phyloP scores from a whole-genome alignment of 2,329 filamentous ascomycete genomes.

The Cladosporium velox region DNA sequence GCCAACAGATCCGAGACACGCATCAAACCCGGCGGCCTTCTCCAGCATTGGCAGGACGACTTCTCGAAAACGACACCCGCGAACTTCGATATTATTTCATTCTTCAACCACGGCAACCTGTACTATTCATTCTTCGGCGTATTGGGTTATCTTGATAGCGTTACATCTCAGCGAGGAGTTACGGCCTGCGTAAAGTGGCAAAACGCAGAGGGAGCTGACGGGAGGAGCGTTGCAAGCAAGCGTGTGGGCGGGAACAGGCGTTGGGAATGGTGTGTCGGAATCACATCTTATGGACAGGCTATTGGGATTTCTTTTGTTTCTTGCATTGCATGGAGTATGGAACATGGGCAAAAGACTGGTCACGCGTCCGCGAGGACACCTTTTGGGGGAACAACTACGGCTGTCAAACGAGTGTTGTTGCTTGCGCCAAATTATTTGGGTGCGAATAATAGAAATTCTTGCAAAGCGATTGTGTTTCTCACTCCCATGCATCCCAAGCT shows the following conservation, averaged over 20 bases:
- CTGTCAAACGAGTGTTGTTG: neutral
- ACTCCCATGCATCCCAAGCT: neutral
- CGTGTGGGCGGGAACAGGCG: neutral
- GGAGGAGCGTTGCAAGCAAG: neutral
- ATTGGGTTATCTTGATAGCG: constrained; percentile 29
- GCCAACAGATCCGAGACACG: neutral
- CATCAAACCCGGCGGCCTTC: neutral
- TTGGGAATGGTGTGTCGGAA: neutral
- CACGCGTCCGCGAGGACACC: constrained; percentile 2
- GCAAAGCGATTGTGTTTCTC: neutral
- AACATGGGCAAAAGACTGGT: neutral
- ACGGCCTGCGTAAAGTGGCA: constrained; percentile 21
- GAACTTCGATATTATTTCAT: neutral
- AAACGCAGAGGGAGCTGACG: neutral
- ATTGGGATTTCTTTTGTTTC: neutral
- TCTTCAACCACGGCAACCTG: neutral
- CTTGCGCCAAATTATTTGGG: neutral
- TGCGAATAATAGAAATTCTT: neutral
- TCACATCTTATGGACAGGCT: neutral
- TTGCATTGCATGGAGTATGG: neutral
- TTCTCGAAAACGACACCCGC: neutral
- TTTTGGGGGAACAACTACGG: neutral
- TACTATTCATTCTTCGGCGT: neutral
- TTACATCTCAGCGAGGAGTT: constrained; percentile 35
- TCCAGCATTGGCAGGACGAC: neutral